Conservation (phyloP, 306 rosid species). For the Dalbergia cultrata region DNA sequence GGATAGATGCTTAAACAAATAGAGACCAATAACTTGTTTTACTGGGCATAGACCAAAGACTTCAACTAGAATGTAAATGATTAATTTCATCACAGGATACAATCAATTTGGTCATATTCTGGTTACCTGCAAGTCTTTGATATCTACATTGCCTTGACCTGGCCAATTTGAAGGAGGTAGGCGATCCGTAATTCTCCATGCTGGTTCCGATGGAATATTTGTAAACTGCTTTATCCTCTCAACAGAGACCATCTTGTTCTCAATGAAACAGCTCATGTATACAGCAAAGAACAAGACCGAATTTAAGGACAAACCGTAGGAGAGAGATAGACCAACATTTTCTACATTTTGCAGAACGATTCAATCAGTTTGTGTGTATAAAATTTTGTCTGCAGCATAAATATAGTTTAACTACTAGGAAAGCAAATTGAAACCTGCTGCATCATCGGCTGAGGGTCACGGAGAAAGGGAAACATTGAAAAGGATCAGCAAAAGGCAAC, state of each 20-base stretch:
- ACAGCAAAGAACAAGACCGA: slow-evolving; percentile 62
- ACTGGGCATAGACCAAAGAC: background rate
- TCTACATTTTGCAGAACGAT: slow-evolving; percentile 54
- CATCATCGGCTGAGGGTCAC: too few species aligned
- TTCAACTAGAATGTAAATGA: background rate
- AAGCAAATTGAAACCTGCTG: too few species aligned
- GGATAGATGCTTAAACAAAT: background rate
- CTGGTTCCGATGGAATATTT: slow-evolving; percentile 73
- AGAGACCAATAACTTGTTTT: background rate
- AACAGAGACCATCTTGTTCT: slow-evolving; percentile 84
- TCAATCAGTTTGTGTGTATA: slow-evolving; percentile 20
- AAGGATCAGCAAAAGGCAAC: background rate
- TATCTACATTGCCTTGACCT: slow-evolving; percentile 67
- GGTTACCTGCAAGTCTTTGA: slow-evolving; percentile 68
- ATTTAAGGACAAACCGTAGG: slow-evolving; percentile 80
- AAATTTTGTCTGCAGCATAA: background rate
- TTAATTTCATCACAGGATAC: background rate
- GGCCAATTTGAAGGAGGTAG: slow-evolving; percentile 82
- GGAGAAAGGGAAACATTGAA: background rate
- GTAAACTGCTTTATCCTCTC: slow-evolving; percentile 80
- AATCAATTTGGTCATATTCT: slow-evolving; percentile 14
- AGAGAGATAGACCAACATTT: slow-evolving; percentile 82
- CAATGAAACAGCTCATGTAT: slow-evolving; percentile 73
- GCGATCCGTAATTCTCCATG: slow-evolving; percentile 63
- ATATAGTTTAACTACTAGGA: background rate